phyloP scores from a whole-genome alignment of 768 basidiomycete genomes.

The Pleurotus ostreatus region DNA sequence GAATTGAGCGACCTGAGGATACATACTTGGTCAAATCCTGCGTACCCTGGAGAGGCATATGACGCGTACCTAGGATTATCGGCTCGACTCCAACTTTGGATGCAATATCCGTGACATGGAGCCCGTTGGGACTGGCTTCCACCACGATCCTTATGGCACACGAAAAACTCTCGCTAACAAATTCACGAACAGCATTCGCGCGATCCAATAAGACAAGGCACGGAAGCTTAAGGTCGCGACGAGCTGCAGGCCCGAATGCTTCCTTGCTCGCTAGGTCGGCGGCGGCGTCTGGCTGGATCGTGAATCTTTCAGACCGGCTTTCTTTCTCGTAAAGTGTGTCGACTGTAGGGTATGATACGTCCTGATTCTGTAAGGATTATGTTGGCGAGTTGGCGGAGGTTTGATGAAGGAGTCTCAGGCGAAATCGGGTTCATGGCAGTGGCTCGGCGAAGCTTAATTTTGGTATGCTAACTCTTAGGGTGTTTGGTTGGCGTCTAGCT shows the following conservation, averaged over 20 bases:
- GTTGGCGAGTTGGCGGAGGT: no score
- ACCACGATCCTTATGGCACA: constrained; percentile 11
- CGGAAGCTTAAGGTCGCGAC: constrained; percentile 11
- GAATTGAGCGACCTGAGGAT: constrained; percentile 21
- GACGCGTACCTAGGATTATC: constrained; percentile 10
- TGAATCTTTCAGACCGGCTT: constrained; percentile 8
- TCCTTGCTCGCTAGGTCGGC: no score
- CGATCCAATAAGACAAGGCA: neutral
- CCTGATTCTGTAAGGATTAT: neutral
- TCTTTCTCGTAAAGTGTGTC: constrained; percentile 10
- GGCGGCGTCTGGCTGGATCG: neutral
- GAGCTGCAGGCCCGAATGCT: constrained; percentile 1
- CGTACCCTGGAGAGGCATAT: no score
- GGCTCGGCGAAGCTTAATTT: no score
- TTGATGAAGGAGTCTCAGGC: no score
- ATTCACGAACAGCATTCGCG: constrained; percentile 10
- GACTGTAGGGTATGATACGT: constrained; percentile 7
- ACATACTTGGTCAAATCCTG: no score
- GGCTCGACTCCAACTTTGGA: constrained; percentile 16
- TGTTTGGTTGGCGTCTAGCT: no score
- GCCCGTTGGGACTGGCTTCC: constrained; percentile 22
- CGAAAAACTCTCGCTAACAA: neutral
- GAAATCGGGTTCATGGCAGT: no score
- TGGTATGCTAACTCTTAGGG: no score
- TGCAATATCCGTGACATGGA: constrained; percentile 26